Evolutionary conservation across 768 basidiomycete genomes (phyloP), one percentile per base, ranked within the genome.

Genomic region (Suillus variegatus): DNA sequence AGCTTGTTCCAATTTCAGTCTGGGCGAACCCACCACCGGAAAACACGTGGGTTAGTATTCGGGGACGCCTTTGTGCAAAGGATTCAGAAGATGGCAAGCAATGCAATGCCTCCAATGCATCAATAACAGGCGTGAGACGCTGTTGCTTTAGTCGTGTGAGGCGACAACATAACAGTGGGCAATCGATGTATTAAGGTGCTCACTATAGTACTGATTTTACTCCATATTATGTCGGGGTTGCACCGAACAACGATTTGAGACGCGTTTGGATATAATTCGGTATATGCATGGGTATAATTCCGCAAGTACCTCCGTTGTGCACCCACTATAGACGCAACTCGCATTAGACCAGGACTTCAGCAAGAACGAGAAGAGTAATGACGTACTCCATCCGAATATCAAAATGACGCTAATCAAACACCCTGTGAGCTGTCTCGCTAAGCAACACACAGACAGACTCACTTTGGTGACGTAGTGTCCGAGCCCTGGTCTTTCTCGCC

Each of bases 371-470:
- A 38, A n/a, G 40, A 25, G 35, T 14, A 16, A 36, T 28, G 36
- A 16, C 9, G 67, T 40, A 75, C 74, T 70, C 74, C 75, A 75
- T n/a, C 75, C 75, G n/a, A 75, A 75, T 14, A 75, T 69, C 14
- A 75, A 68, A 58, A 75, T 73, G 8, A 76, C 66, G 16, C 74
- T 75, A 51, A 32, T 8, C 18, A 14, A 51, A 43, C 46, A 5
- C 0, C 1, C 63, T 6, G 51, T 73, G 35, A 66, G 54, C 6
- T 28, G 18, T 41, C 9, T 7, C 10, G 57, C 16, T 25, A 40
- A 52, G 16, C 2, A 40, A 35, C 7, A 18, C 57, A 61, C 16
- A 16, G 38, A 65, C 75, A 16, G 38, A 65, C 75, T 16, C 63
- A 75, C 75, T 66, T 68, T 62, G 74, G 75, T 3, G 63, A 49